Evolutionary conservation across 768 basidiomycete genomes (phyloP), one percentile per base, ranked within the genome.

Genomic region (Tylopilus intermedius): DNA sequence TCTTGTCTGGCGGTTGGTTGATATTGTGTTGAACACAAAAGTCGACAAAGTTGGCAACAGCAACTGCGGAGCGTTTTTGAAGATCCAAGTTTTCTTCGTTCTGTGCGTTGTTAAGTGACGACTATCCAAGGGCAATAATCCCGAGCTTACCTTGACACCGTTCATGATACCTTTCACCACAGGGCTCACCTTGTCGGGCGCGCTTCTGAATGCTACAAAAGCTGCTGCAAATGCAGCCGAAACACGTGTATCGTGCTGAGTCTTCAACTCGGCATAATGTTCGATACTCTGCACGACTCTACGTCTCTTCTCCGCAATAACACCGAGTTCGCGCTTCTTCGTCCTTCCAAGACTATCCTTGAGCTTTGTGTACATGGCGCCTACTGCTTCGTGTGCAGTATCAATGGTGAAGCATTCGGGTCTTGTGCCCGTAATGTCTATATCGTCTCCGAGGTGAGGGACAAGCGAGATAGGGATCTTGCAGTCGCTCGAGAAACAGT

Each of bases 91-190:
- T 96, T 57, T 90, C 89, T 67, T 99, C 96, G 57, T 80, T 86
- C 90, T 92, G 58, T 4, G 53, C 22, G 18, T 33, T n/a, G 42
- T 33, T 58, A 57, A 48, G 61, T 55, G 42, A 60, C 55, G 43
- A 14, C 35, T 24, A 51, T 8, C 27, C 13, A 21, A 30, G 7
- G 30, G 8, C 45, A 35, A 40, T 15, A n/a, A 32, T 49, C 45
- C 43, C 18, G 7, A 38, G 52, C 79, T 40, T 48, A 91, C 94
- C 82, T 96, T 98, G 75, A 98, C 86, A 22, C 94, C 91, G 52
- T 93, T 95, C 89, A 97, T 98, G 51, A 98, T 85, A 22, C 90
- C 92, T 67, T 94, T 94, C 41, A 99, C 93, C 45, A 99, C 84
- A 0, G 96, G 94, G 60, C 91, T 95, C 56, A 98, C 85, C 72